These are phyloP conservation scores for Lactarius pseudohatsudake DNA, from an alignment of 768 basidiomycete species.

Conservation along the genomic window DNA sequence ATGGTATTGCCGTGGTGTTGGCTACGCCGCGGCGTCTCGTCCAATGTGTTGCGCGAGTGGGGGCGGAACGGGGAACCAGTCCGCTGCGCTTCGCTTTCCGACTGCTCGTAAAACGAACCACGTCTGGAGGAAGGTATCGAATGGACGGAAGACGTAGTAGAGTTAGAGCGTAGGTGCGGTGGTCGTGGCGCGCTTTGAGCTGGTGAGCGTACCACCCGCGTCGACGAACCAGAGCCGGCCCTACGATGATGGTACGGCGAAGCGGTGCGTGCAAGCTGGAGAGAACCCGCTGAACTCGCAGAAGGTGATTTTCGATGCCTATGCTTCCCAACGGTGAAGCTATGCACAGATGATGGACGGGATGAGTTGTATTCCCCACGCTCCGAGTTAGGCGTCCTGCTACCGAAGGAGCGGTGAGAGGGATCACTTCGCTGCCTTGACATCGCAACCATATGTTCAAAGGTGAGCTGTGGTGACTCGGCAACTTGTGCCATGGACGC, in stretches of 20 bases:
- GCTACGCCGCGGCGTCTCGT: conserved; percentile 45
- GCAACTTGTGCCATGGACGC: conserved; percentile 47
- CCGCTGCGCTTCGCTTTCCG: conserved; percentile 64
- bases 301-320: conserved; percentile 77
- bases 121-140: conserved; percentile 76
- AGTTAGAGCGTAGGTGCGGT: conserved; percentile 69
- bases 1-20: conserved; percentile 47
- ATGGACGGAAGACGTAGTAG: conserved; percentile 73
- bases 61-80: conserved; percentile 63
- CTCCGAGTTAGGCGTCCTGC: conserved; percentile 87
- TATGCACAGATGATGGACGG: conserved; percentile 83
- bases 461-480: conserved; percentile 52
- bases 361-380: conserved; percentile 68
- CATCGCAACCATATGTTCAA: conserved; percentile 43
- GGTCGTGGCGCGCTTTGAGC: conserved; percentile 47
- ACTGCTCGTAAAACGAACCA: conserved; percentile 73
- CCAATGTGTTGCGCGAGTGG: conserved; percentile 49
- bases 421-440: conserved; percentile 48
- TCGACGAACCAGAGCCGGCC: conserved; percentile 79
- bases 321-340: conserved; percentile 57
- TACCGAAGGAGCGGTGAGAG: conserved; percentile 70
- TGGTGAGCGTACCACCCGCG: conserved; percentile 64
- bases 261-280: conserved; percentile 54
- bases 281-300: conserved; percentile 70
- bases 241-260: conserved; percentile 83